phyloP scores from a whole-genome alignment of 225 moss, liverwort and hornwort species.

The Marchantia polymorpha region DNA sequence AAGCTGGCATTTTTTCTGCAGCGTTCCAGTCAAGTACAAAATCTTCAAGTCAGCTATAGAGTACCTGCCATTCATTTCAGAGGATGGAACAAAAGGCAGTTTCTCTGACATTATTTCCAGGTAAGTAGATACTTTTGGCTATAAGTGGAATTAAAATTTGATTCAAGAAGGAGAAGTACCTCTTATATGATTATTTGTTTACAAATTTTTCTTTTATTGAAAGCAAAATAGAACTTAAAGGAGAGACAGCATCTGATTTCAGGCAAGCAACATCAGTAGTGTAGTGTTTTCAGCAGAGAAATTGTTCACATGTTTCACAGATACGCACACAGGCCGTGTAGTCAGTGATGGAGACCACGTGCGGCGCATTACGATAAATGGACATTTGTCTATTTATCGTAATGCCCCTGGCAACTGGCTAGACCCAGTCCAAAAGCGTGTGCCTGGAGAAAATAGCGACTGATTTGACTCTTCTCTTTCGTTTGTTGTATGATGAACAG shows the following conservation, averaged over 20 bases:
- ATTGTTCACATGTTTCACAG: neutral
- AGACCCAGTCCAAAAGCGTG: neutral
- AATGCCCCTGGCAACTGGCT: neutral
- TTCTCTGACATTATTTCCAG: conserved; percentile 80
- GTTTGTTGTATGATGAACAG: conserved; percentile 32
- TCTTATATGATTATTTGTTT: too few species aligned
- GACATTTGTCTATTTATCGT: neutral
- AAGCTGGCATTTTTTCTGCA: conserved; percentile 11
- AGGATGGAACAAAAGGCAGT: conserved; percentile 59
- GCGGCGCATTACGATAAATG: too few species aligned
- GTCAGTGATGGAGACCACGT: neutral
- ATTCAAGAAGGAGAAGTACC: too few species aligned
- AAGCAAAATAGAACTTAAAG: too few species aligned
- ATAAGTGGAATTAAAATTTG: neutral
- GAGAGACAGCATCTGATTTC: neutral
- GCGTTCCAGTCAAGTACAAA: conserved; percentile 73
- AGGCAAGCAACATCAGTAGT: neutral
- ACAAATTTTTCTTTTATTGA: too few species aligned
- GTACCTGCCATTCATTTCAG: conserved; percentile 74
- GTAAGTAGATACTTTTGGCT: conserved; percentile 26
- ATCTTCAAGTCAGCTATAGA: conserved; percentile 87
- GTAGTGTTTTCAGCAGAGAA: neutral
- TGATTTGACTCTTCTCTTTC: neutral
- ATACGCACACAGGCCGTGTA: neutral
- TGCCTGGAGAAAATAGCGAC: neutral